Base-by-base conservation (phyloP, 805 yeast species). In the Candida boleticola region DNA sequence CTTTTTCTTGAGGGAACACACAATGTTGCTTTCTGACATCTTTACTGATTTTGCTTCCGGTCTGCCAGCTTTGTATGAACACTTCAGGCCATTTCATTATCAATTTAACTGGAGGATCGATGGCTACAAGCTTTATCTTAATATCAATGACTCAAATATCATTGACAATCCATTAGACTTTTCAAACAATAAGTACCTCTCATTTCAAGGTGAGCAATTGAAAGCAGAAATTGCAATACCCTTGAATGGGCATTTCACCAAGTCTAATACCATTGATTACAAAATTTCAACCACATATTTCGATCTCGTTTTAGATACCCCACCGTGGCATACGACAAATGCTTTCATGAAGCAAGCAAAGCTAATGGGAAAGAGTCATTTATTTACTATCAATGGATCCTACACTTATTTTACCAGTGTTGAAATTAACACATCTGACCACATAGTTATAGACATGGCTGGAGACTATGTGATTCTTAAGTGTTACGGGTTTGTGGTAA, bases 321-420 rank as follows among this genome's bases (percentile, higher is more conserved):
- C 99, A 0, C 84, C 92, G 1, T 93, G 98, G 96, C 95, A 89
- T 55, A 90, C 98, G 0, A 66, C 81, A 20, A 77, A 81, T 41
- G 82, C 84, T 37, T 92, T 92, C 50, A 59, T 86, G 66, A 73
- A 74, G 36, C 64, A 61, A 32, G 63, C 75, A 10, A 77, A 74
- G 16, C 75, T 76, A 13, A 73, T 89, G 47, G 98, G 96, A 0
- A 67, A 80, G 46, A 79, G 89, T 0, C 66, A 74, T 21, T 74
- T 82, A 41, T 83, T 89, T 51, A 61, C 57, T 1, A 60, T 89
- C 14, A 61, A 62, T 1, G 95, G 97, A 0, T 73, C 82, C 0
- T 85, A 87, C 60, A 76, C 83, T 0, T 82, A 76, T 51, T 78
- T 68, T 58, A 69, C 76, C 10, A 69, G 73, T 11, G 64, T 83